Evolutionary conservation across 345 rosid genomes (phyloP).

Genomic region (Camelina neglecta): DNA sequence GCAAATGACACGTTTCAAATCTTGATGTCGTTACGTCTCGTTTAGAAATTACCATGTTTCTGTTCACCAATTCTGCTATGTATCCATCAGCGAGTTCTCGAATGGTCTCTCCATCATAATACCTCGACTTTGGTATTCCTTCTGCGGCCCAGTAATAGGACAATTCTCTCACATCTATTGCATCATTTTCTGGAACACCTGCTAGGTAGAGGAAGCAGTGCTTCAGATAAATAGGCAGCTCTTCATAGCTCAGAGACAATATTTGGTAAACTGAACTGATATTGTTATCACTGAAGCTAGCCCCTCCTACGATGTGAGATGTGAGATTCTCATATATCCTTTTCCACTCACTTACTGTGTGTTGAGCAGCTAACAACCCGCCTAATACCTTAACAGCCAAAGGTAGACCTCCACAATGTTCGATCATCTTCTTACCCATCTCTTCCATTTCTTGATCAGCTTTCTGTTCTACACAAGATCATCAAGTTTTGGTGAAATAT

Average conservation of each 20-base stretch:
- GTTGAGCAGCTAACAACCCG: neutral
- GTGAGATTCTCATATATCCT: neutral
- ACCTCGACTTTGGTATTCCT: conserved; percentile 30
- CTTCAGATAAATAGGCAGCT: conserved; percentile 13
- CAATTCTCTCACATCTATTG: conserved; percentile 31
- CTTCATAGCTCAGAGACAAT: conserved; percentile 24
- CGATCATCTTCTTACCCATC: conserved; percentile 7
- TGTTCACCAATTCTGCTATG: conserved; percentile 38
- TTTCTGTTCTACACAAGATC: neutral
- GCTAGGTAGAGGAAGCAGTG: conserved; percentile 31
- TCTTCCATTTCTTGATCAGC: conserved; percentile 1
- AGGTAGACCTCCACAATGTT: conserved; percentile 27
- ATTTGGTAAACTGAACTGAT: neutral
- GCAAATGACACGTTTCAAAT: neutral
- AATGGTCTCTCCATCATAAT: neutral
- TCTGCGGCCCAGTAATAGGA: conserved; percentile 48
- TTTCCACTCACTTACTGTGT: neutral
- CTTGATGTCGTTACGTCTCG: neutral
- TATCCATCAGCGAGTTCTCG: conserved; percentile 34
- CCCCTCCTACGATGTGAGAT: neutral
- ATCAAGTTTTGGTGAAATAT: no score
- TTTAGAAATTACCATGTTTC: conserved; percentile 42
- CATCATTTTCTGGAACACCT: conserved; percentile 35
- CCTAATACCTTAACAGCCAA: conserved; percentile 24
- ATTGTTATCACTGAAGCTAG: neutral